Base-by-base conservation (phyloP, 1,284 basidiomycete species). In the Flammula alnicola region DNA sequence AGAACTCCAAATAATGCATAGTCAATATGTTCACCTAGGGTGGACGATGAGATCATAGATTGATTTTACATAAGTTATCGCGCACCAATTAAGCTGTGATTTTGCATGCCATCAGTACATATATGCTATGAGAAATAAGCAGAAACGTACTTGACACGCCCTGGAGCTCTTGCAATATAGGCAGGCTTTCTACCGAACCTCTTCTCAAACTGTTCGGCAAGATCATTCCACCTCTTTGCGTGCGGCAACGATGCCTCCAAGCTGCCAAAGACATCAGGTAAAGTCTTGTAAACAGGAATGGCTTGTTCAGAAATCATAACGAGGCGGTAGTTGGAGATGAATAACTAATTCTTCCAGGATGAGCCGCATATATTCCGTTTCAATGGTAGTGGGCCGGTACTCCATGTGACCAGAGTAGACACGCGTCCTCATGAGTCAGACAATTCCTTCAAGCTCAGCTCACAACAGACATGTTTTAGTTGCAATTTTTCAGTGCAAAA, bases 11-110 rank as follows among this genome's bases (percentile, higher is more conserved):
- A 90, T 25, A 89, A 72, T 1, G 81, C 80, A 63, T 95, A 95
- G 70, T 95, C 93, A 64, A 95, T 90, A 66, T 95, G 92, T 69
- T 94, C 92, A 36, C 91, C 89, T 20, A 32, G n/a, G n/a, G n/a
- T 48, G 51, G 47, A 41, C 40, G 22, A 49, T 42, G 26, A 27
- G n/a, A 35, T 20, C 10, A 11, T 19, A 2, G 31, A 37, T 20
- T 35, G 16, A n/a, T n/a, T n/a, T n/a, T n/a, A n/a, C n/a, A n/a
- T n/a, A n/a, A n/a, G n/a, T n/a, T n/a, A n/a, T n/a, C n/a, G n/a
- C 44, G 37, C 35, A 51, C 41, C 40, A 36, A 53, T 54, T 40
- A 56, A 44, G 26, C 56, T 53, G 14, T 11, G 26, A 26, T 20
- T 14, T 23, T n/a, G 10, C 14, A 12, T 1, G 38, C 22, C 32